Base-by-base conservation (phyloP, 228 moss, liverwort and hornwort genomes). In the Sphagnum fallax region DNA sequence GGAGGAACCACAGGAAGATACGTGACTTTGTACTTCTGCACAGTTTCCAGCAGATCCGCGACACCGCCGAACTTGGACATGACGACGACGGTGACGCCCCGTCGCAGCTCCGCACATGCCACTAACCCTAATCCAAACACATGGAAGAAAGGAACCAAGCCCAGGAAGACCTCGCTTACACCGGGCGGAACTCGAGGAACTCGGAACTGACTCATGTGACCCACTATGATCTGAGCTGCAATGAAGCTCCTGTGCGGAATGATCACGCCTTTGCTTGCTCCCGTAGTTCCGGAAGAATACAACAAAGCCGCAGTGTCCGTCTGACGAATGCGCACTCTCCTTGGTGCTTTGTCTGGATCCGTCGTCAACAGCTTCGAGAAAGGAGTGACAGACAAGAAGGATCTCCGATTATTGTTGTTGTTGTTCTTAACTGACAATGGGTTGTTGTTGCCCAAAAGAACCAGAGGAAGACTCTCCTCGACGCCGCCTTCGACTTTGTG, bases 221-320 rank as follows among this genome's bases (percentile, higher is more conserved):
- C 81, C 75, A 52, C 74, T 75, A 89, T 47, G 79, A 87, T 87
- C 69, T 75, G 69, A n/a, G 84, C 79, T 47, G 90, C 71, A 61
- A 92, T 87, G n/a, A 95, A 65, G 68, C 89, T 89, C 47, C 78
- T 69, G 71, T 95, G 95, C 2, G 95, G 84, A 16, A 95, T 50
- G 8, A 80, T 85, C 70, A 92, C 92, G 32, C 92, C 95, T 80
- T 95, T 95, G 79, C 82, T 86, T 51, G 87, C 10, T 8, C 95
- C 95, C 4, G 92, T 92, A 11, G 92, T 95, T 69, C 95, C 95
- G 66, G 95, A 95, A 4, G 95, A 95, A 76, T 92, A 95, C 66
- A 95, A 73, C 50, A 95, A 73, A 0, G 82, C 92, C 16, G 85
- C 92, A 75, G 80, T 87, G 55, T 95, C 92, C 7, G 81, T 77